Percentiles rank a stretch among this genome's conserved stretches.
Evolutionary conservation across 1,139 yeast genomes (phyloP).

Genomic region (Blastobotrys indianensis): DNA sequence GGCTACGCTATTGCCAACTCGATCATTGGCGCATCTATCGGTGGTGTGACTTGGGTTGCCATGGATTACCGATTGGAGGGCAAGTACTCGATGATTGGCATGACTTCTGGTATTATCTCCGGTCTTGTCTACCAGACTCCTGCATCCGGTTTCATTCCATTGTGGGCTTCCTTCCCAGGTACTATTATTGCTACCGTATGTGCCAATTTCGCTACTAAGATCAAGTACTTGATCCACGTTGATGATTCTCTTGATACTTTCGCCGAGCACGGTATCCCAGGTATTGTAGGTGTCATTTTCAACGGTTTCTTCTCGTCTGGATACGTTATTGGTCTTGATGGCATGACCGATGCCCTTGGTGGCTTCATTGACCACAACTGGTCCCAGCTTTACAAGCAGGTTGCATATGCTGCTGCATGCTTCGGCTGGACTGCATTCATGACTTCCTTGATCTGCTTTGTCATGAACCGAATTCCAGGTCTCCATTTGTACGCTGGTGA

Average conservation of each 20-base stretch:
- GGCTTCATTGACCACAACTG: constrained; percentile 92
- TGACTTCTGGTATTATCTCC: constrained; percentile 91
- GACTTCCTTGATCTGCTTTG: constrained; percentile 70
- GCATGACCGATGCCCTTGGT: constrained; percentile 69
- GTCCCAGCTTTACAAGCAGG: constrained; percentile 84
- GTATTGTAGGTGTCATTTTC: constrained; percentile 78
- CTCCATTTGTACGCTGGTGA: constrained; percentile 73
- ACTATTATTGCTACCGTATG: constrained; percentile 77
- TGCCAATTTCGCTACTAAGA: constrained; percentile 85
- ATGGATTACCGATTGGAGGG: constrained; percentile 81
- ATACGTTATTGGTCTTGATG: constrained; percentile 84
- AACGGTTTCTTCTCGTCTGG: constrained; percentile 85
- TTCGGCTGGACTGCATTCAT: constrained; percentile 72
- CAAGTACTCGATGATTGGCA: constrained; percentile 92
- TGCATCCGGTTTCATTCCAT: constrained; percentile 81
- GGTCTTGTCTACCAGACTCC: constrained; percentile 98
- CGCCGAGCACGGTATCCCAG: constrained; percentile 98
- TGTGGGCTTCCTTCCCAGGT: constrained; percentile 84
- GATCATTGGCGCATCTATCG: constrained; percentile 82
- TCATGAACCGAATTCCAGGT: constrained; percentile 75
- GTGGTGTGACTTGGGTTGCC: constrained; percentile 88
- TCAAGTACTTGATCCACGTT: constrained; percentile 72
- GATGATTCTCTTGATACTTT: constrained; percentile 93
- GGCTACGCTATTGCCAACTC: constrained; percentile 88
- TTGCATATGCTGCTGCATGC: constrained; percentile 74